Base-by-base conservation (phyloP, 164 flowering plant genomes). In the Santalum album region DNA sequence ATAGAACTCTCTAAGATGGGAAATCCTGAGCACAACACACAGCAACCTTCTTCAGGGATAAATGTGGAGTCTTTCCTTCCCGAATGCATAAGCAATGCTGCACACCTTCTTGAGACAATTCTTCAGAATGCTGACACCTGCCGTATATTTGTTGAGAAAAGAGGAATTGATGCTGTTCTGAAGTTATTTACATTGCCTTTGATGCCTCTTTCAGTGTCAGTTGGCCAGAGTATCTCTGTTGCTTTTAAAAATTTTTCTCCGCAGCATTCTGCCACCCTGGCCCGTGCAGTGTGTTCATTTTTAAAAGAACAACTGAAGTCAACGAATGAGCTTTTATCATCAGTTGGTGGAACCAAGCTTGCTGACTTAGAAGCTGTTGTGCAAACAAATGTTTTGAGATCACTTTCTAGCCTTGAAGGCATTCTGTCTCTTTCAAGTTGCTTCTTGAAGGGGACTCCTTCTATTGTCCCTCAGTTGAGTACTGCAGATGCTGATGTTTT, bases 81-180 rank as follows among this genome's bases (percentile, higher is more conserved):
- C 14, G 91, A 85, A 45, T 85, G 65, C 68, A 64, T 85, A n/a
- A 69, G 62, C 70, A 87, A 90, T 79, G 79, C 63, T 71, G 81
- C 84, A 39, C 92, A 85, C 26, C 92, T 87, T 65, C 90, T 91
- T 61, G 95, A 84, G 70, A 82, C 86, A 34, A 67, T 91, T 62
- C 91, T 87, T 64, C 95, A 87, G 63, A 91, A 91, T 77, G 77
- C 88, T 64, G 98, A 91, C 36, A 79, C 84, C 15, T 84, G 96
- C 57, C 86, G 96, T 6, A 68, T 87, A 25, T 91, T 91, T 70
- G 75, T 86, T 65, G 98, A 91, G 71, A 87, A 84, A 73, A 86
- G 80, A 57, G 98, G 98, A 45, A 69, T 87, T 68, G 98, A 91
- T 60, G 83, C 88, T 59, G 81, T 87, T 57, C 64, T 91, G 62